Percentiles rank a stretch among this genome's conserved stretches.
phyloP scores from a whole-genome alignment of 139 green algal genomes.

The Coccomyxa sp. region DNA sequence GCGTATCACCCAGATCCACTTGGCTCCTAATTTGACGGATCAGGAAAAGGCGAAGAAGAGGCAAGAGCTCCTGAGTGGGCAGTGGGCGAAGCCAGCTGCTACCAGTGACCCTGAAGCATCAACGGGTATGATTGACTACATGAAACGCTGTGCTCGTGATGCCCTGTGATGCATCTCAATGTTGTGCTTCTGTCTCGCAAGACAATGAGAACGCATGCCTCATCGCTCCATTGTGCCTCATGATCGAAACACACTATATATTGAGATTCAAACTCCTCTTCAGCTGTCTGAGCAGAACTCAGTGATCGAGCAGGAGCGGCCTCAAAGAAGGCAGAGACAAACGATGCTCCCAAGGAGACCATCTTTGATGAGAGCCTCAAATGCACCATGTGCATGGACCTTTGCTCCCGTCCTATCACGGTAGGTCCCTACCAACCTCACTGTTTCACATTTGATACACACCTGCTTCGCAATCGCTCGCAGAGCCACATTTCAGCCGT shows the following conservation, averaged over 20 bases:
- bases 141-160: too few species aligned
- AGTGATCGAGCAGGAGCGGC: background rate
- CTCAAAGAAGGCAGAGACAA: background rate
- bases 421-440: constrained; percentile 44
- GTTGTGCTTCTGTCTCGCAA: too few species aligned
- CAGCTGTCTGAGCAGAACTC: background rate
- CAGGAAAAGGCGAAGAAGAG: constrained; percentile 73
- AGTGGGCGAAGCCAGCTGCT: constrained; percentile 27
- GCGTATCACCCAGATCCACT: constrained; percentile 70
- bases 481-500: background rate
- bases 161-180: too few species aligned
- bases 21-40: constrained; percentile 68
- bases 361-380: constrained; percentile 79
- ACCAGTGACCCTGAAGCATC: background rate
- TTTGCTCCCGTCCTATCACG: constrained; percentile 85
- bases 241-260: background rate
- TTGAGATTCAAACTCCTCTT: background rate
- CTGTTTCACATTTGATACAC: background rate
- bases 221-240: background rate
- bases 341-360: background rate
- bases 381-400: constrained; percentile 81
- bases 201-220: too few species aligned
- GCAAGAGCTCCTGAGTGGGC: constrained; percentile 71
- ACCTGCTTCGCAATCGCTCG: background rate
- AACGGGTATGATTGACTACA: too few species aligned